A percentile compares a stretch with the other conserved stretches of the same genome.
phyloP scores from a whole-genome alignment of 2,329 filamentous ascomycete genomes.

The Graphiopsis chlorocephala region DNA sequence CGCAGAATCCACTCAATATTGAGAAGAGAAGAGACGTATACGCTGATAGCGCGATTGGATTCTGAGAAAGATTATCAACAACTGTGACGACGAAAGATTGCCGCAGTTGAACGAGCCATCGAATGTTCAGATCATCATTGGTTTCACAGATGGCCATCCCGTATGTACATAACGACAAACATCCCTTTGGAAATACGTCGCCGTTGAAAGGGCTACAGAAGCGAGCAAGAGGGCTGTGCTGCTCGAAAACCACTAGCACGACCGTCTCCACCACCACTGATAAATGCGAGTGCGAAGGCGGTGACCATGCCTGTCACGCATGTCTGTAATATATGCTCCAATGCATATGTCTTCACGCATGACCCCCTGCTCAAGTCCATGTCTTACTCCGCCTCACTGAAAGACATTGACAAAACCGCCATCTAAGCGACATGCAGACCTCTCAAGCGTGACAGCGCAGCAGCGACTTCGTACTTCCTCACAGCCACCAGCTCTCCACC shows the following conservation, averaged over 20 bases:
- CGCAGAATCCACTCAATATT: too few species aligned
- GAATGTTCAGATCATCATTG: too few species aligned
- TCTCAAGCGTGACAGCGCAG: slow-evolving; percentile 31
- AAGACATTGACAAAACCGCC: neutral
- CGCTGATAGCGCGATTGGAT: neutral
- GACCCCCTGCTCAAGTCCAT: neutral
- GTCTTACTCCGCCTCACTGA: neutral
- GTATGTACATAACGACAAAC: neutral
- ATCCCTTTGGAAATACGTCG: neutral
- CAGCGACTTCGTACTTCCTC: slow-evolving; percentile 31
- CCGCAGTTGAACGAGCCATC: neutral
- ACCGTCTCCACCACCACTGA: neutral
- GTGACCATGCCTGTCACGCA: neutral
- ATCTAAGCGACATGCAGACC: slow-evolving; percentile 18
- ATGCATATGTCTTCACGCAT: neutral
- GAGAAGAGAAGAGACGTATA: neutral
- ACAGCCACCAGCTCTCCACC: slow-evolving; percentile 33
- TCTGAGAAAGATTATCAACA: neutral
- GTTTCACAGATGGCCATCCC: too few species aligned
- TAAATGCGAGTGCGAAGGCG: neutral
- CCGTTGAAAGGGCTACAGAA: neutral
- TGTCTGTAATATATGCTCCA: neutral
- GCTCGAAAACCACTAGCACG: neutral
- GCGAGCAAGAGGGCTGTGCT: neutral
- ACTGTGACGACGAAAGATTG: neutral